Base-by-base conservation (phyloP, 2,329 filamentous ascomycete species). In the Diplodia mutila region DNA sequence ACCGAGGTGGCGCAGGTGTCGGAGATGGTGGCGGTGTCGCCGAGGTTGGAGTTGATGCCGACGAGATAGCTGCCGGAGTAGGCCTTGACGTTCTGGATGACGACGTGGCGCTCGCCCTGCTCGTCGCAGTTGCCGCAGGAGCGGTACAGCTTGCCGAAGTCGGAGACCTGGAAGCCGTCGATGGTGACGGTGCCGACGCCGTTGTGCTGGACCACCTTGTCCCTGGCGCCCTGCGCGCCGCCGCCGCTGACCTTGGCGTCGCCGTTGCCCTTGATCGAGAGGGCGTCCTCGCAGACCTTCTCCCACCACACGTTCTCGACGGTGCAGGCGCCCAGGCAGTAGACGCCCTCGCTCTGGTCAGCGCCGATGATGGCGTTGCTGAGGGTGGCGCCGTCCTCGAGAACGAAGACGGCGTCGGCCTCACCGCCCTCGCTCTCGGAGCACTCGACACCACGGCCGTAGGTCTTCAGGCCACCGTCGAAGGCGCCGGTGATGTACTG, bases 361-460 rank as follows among this genome's bases (percentile, higher is more conserved):
- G 77, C 74, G 6, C 82, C 82, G 64, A 85, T 84, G 72, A 85
- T 84, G 72, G 82, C 82, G 70, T 84, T 84, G 69, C 78, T 80
- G 34, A 85, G 74, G 27, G 79, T 81, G 21, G 80, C 83, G 2
- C 67, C 67, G n/a, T 66, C 53, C 51, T 66, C 51, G 16, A 68
- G 42, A 9, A 57, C 48, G 59, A 68, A 68, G 16, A 68, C 67
- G 12, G 67, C 63, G 23, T 68, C 74, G 72, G 66, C 73, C 72
- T 80, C 75, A 59, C 77, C 80, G 67, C 82, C 82, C 71, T 84
- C 83, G n/a, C 71, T 72, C 59, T 84, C 79, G 25, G 75, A 77
- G 64, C 64, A 66, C 23, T 14, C 12, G 8, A 66, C 64, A 21
- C 64, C 64, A 51, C 64, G 64, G 23, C 64, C 64, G 52, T 54